Percentiles rank a stretch among this genome's conserved stretches.
Conservation (phyloP, 1,284 basidiomycete genomes). For the Omphalotus olearius region DNA sequence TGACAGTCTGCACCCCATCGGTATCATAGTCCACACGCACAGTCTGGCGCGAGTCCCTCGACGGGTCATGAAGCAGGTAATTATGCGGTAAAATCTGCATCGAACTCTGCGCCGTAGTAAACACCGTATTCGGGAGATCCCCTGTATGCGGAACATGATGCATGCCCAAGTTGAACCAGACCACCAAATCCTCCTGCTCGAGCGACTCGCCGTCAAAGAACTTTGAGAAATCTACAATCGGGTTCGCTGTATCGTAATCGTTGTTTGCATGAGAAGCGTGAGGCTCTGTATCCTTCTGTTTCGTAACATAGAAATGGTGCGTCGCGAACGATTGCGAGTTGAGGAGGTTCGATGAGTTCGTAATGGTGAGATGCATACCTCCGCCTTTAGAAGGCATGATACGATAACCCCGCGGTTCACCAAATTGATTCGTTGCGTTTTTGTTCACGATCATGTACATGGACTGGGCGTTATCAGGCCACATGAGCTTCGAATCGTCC, state of each 20-base stretch:
- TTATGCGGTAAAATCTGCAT: slow-evolving; percentile 20
- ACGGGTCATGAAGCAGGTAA: slow-evolving; percentile 19
- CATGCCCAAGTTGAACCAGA: slow-evolving; percentile 17
- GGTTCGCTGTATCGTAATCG: slow-evolving; percentile 19
- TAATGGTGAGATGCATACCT: slow-evolving; percentile 18
- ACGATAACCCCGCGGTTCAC: slow-evolving; percentile 17
- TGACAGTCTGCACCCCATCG: slow-evolving; percentile 17
- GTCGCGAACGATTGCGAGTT: slow-evolving; percentile 18
- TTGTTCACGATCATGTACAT: slow-evolving; percentile 20
- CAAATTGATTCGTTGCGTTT: slow-evolving; percentile 16
- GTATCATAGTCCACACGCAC: slow-evolving; percentile 19
- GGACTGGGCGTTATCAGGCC: slow-evolving; percentile 16
- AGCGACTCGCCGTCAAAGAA: slow-evolving; percentile 16
- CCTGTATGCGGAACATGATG: slow-evolving; percentile 21
- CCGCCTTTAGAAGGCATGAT: slow-evolving; percentile 18
- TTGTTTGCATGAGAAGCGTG: slow-evolving; percentile 18
- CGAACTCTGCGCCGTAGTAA: slow-evolving; percentile 19
- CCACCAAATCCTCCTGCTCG: slow-evolving; percentile 1
- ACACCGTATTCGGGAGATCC: slow-evolving; percentile 20
- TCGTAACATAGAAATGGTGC: slow-evolving; percentile 17
- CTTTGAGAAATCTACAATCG: slow-evolving; percentile 16
- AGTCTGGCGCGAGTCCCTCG: slow-evolving; percentile 16
- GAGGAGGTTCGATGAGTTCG: slow-evolving; percentile 15
- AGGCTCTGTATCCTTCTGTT: slow-evolving; percentile 19
- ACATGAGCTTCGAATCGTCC: slow-evolving; percentile 16